Evolutionary conservation across 2,329 filamentous ascomycete genomes (phyloP).

Genomic region (Phoma herbarum): DNA sequence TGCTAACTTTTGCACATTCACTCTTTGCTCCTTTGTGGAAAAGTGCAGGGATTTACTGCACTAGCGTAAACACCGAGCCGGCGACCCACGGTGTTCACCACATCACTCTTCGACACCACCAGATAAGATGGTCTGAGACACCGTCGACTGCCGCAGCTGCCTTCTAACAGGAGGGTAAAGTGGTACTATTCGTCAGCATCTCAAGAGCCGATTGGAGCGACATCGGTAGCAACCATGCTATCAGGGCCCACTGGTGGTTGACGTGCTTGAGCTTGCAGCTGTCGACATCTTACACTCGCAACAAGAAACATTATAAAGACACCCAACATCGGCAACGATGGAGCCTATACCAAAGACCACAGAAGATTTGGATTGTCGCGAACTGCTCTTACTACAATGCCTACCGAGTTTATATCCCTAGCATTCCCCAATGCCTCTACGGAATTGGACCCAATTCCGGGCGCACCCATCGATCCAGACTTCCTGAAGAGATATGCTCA

Average conservation of each 20-base stretch:
- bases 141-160: conserved; percentile 11
- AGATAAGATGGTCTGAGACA: conserved; percentile 11
- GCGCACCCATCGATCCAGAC: conserved; percentile 63
- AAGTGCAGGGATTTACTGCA: conserved; percentile 13
- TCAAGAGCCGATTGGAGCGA: conserved; percentile 15
- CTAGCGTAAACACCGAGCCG: conserved; percentile 14
- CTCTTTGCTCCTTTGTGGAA: neutral
- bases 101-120: neutral
- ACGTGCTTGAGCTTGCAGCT: conserved; percentile 20
- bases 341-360: neutral
- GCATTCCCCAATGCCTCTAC: conserved; percentile 67
- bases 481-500: conserved; percentile 66
- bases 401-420: conserved; percentile 65
- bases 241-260: conserved; percentile 17
- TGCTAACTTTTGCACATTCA: neutral
- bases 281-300: conserved; percentile 13
- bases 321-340: conserved; percentile 1
- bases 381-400: conserved; percentile 13
- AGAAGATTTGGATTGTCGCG: neutral
- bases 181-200: conserved; percentile 11
- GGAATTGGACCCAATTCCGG: conserved; percentile 63
- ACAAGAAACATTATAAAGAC: conserved; percentile 13
- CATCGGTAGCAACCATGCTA: conserved; percentile 16
- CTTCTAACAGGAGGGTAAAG: conserved; percentile 6
- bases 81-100: conserved; percentile 9